Evolutionary conservation across 352 stramenopile genomes (phyloP), one percentile per base, ranked within the genome.

Genomic region (Phytophthora quininea): DNA sequence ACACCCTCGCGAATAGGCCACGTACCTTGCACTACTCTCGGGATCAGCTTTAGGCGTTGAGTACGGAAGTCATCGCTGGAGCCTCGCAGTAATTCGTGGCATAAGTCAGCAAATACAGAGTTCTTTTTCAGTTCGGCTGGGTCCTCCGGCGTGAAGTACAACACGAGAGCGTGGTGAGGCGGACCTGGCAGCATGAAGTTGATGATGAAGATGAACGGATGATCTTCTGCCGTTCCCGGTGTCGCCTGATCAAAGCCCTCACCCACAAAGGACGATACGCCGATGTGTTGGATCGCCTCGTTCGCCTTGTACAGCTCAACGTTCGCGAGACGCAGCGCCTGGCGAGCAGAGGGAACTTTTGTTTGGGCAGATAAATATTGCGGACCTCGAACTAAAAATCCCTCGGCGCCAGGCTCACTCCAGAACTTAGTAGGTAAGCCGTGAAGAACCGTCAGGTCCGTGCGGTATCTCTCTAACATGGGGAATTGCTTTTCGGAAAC

Each of bases 11-110:
- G 83, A 27, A 98, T 95, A 8, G 93, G 80, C 79, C 89, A 97
- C n/a, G 88, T 93, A 19, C 91, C 93, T 64, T 97, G 88, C 6
- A 96, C 84, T 8, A 98, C 86, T 3, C 85, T 83, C 2, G 93
- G 93, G 62, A 98, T 97, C 9, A 98, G 61, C 73, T 98, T 98
- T 30, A 97, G 77, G 2, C 92, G 84, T 46, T 95, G 81, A 12
- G 82, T 87, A 15, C 91, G 86, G 62, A 91, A 95, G 33, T 79
- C 71, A 48, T 90, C 75, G 50, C 79, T 88, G 0, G 69, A 52
- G 0, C 87, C 82, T 30, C 76, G 70, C 30, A 89, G 64, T 42
- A 95, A 77, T 29, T 93, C 80, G 52, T 92, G 80, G 27, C 75
- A 92, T 4, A 95, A 69, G 37, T 91, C 81, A 1, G 82, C 74